Evolutionary conservation across 345 rosid species (phyloP), one percentile per base, ranked within the genome.

Genomic region (Iberis pinnata): DNA sequence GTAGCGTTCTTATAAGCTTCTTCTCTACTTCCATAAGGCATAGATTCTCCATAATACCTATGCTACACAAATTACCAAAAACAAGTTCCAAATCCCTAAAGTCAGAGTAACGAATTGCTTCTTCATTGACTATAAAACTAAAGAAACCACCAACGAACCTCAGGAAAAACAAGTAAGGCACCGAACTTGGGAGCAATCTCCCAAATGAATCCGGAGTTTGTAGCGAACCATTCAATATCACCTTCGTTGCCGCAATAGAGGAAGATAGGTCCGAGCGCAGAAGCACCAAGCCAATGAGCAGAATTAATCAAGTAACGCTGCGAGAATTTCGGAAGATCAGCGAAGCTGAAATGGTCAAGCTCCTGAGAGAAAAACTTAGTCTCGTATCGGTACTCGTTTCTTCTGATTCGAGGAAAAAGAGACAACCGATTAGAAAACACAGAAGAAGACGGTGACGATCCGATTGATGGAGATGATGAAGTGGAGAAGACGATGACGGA

Each of bases 231-330:
- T 25, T 74, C 86, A 56, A 86, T 86, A 53, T 83, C 83, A 22
- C 90, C 95, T 58, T 86, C 95, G 70, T 86, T 83, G 24, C 95
- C 90, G 52, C 90, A 86, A 73, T 86, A 86, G 51, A 86, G 70
- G 71, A 86, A 86, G 75, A 86, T 86, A 53, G 95, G 95, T 6
- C 67, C 90, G 37, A 58, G 60, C 5, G 74, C 49, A 25, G 65
- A 50, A 54, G 89, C 72, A 12, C 90, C 90, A 19, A 52, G 22
- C 90, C 90, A 86, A 68, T 80, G 71, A 12, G 79, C 84, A 55
- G 83, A 53, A 70, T 64, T 81, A 26, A 86, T 73, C 35, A 86
- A 82, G 72, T 80, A 86, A 5, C 95, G 75, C 47, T 80, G 88
- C 40, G 62, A 55, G 75, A 80, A 86, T 13, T 38, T 65, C 22